Percentiles rank a stretch among this genome's conserved stretches.
Conservation (phyloP, 371 early-diverging fungal genomes). For the Chytridiales sp. region DNA sequence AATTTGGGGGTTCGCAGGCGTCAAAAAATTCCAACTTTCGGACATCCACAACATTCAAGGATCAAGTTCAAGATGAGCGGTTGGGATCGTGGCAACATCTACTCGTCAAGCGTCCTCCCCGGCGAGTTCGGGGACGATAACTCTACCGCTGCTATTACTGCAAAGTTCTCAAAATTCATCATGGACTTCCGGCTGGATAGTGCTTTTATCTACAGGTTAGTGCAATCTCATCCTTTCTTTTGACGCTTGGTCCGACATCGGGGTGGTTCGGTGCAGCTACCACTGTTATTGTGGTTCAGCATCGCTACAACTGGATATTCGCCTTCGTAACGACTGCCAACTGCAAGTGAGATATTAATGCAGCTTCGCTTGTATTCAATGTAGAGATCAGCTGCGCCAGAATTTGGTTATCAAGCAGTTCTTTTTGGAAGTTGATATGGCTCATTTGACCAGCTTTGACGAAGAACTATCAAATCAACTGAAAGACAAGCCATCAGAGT, state of each 20-base stretch:
- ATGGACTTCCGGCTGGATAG: slow-evolving; percentile 41
- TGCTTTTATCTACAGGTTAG: slow-evolving; percentile 38
- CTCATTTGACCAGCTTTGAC: slow-evolving; percentile 78
- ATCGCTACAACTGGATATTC: too few species aligned
- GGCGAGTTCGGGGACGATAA: slow-evolving; percentile 12
- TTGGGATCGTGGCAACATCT: too few species aligned
- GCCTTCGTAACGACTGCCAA: too few species aligned
- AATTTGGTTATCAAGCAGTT: slow-evolving; percentile 74
- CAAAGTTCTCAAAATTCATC: slow-evolving; percentile 41
- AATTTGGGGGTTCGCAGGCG: too few species aligned
- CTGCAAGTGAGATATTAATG: not conserved
- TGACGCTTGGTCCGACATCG: not conserved
- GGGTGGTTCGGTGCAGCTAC: too few species aligned
- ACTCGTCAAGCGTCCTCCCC: too few species aligned
- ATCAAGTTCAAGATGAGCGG: too few species aligned
- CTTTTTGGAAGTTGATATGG: slow-evolving; percentile 81
- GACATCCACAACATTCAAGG: too few species aligned
- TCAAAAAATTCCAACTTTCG: too few species aligned
- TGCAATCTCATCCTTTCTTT: not conserved
- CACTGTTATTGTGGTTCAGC: too few species aligned
- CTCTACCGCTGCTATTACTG: slow-evolving; percentile 15
- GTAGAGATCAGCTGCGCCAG: slow-evolving; percentile 86
- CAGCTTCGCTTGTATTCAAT: not conserved
- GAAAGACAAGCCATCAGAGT: slow-evolving; percentile 73
- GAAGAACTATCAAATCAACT: slow-evolving; percentile 78